Base-by-base conservation (phyloP, 169 alveolate genomes). In the Theileria orientalis region DNA sequence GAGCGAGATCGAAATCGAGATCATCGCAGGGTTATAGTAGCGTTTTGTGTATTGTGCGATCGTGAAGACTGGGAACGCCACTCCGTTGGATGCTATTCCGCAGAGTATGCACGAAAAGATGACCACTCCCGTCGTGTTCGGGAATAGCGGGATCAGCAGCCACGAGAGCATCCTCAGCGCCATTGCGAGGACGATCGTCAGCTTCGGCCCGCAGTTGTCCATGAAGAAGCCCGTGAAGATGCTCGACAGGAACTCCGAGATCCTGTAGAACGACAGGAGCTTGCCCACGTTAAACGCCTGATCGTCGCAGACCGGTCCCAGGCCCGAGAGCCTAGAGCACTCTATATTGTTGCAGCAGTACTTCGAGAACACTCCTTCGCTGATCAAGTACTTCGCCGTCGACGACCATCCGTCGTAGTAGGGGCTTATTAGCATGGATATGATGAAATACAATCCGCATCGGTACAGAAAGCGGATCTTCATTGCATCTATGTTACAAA, bases 381-480 rank as follows among this genome's bases (percentile, higher is more conserved):
- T 60, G n/a, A 79, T 69, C 51, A 79, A 35, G 51, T 57, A 37
- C 29, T 57, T 40, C 23, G 78, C 59, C 40, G 87, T 79, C 5
- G 87, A 21, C 16, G 82, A 68, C 87, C 87, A 79, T n/a, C 82
- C 75, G 44, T 79, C 87, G 60, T 79, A 79, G 59, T 33, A 79
- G 11, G 87, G 56, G 33, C 84, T 41, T 44, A 79, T 32, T 14
- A 49, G 33, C 23, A 44, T 23, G 23, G 67, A 37, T 0, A 63
- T 33, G 25, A 60, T 27, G 52, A 70, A 56, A 30, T 79, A 79
- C 0, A 79, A 27, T 19, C 23, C 69, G n/a, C 57, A 59, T 3
- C 87, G 60, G 14, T 29, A 29, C 29, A 64, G 21, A 59, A 52
- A 66, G 40, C 29, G 14, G 6, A 79, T 1, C 76, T 62, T 79